Evolutionary conservation across 129 eudicot species (phyloP).

Genomic region (Scalesia atractyloides): DNA sequence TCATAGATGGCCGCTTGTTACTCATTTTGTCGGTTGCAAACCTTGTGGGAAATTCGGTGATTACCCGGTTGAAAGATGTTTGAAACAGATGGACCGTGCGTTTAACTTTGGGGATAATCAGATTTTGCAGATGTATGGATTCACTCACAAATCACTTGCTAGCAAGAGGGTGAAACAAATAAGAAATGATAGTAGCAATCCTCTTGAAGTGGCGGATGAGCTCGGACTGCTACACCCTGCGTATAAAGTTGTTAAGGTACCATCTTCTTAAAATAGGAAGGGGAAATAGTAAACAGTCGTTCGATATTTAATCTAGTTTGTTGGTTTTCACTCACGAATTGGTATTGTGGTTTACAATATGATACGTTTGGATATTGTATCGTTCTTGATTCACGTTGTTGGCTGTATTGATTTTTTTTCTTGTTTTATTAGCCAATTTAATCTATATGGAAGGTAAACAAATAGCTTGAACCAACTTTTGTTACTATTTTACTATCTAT

Average conservation of each 20-base stretch:
- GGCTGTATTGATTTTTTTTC: constrained; percentile 23
- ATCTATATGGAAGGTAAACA: constrained; percentile 31
- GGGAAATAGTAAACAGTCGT: constrained; percentile 6
- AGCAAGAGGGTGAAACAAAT: constrained; percentile 70
- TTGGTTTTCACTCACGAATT: constrained; percentile 31
- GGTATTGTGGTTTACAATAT: constrained; percentile 28
- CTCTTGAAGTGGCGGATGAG: constrained; percentile 72
- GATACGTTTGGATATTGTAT: constrained; percentile 36
- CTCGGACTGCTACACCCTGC: constrained; percentile 78
- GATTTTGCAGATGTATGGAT: constrained; percentile 91
- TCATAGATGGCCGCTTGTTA: constrained; percentile 93
- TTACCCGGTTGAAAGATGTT: constrained; percentile 90
- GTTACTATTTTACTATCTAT: constrained; percentile 23
- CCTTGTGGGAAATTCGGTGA: constrained; percentile 93
- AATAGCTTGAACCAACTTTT: constrained; percentile 34
- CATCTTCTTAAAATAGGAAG: constrained; percentile 47
- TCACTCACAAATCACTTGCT: constrained; percentile 68
- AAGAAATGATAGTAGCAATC: constrained; percentile 68
- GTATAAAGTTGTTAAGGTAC: constrained; percentile 67
- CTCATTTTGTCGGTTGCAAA: constrained; percentile 96
- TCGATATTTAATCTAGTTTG: constrained; percentile 24
- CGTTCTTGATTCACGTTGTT: constrained; percentile 35
- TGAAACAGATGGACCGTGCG: constrained; percentile 93
- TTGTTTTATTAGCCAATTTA: constrained; percentile 33
- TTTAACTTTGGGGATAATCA: constrained; percentile 88